A percentile compares a stretch with the other conserved stretches of the same genome.
Conservation (phyloP, 2,329 filamentous ascomycete genomes). For the Dryadomyces quercivorus region DNA sequence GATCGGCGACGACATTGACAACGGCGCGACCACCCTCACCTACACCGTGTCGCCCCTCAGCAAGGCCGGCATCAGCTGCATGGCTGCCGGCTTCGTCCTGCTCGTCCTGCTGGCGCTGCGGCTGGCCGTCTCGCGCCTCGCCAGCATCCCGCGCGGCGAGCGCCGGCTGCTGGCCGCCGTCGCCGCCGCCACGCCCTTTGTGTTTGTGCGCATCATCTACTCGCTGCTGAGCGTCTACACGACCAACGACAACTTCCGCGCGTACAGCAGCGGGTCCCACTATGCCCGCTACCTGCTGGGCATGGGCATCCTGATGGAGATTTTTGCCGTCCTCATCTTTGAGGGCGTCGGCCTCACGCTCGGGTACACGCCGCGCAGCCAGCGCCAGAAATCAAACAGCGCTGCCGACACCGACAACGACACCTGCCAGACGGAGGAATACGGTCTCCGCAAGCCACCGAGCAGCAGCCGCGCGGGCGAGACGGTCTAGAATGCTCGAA, state of each 20-base stretch:
- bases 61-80: conserved; percentile 29
- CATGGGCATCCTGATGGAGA: conserved; percentile 38
- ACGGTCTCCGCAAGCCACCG: not conserved
- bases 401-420: not conserved
- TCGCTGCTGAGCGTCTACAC: conserved; percentile 28
- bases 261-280: conserved; percentile 24
- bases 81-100: conserved; percentile 26
- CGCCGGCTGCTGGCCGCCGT: conserved; percentile 31
- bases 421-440: not conserved
- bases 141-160: conserved; percentile 28
- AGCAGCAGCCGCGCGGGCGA: too few species aligned
- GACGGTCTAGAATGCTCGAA: too few species aligned
- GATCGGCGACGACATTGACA: conserved; percentile 17
- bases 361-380: not conserved
- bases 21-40: conserved; percentile 9
- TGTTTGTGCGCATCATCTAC: conserved; percentile 37
- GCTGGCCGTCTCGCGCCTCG: conserved; percentile 19
- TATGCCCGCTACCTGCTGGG: conserved; percentile 24
- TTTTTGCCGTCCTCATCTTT: conserved; percentile 30
- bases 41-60: conserved; percentile 16
- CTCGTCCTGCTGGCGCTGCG: conserved; percentile 15
- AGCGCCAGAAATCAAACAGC: not conserved
- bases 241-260: conserved; percentile 27
- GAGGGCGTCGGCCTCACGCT: conserved; percentile 28
- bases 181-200: conserved; percentile 30